Conservation (phyloP, 352 stramenopile species). For the Peronosclerospora sorghi region DNA sequence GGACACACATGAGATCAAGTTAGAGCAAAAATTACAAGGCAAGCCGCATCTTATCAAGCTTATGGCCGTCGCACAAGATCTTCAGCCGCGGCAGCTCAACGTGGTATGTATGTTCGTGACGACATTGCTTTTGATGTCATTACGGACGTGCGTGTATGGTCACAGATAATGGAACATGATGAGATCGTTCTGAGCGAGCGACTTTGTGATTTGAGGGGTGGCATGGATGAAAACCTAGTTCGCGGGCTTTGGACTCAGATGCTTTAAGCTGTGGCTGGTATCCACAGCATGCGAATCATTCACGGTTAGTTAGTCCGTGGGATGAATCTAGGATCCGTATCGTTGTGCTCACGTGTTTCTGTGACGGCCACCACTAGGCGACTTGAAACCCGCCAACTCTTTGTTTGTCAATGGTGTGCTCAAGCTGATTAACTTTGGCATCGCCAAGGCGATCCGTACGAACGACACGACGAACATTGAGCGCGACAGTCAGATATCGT, state of each 20-base stretch:
- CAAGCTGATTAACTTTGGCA: constrained; percentile 98
- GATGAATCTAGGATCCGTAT: too few species aligned
- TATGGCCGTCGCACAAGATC: constrained; percentile 90
- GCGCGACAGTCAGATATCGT: constrained; percentile 91
- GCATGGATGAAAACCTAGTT: constrained; percentile 95
- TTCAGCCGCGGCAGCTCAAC: constrained; percentile 57
- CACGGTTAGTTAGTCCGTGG: constrained; percentile 26
- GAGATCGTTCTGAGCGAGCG: constrained; percentile 95
- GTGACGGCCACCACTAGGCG: constrained; percentile 50
- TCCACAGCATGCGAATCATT: constrained; percentile 94
- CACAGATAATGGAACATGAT: constrained; percentile 92
- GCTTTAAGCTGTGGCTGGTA: constrained; percentile 93
- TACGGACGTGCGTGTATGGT: background rate
- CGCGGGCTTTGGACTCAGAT: constrained; percentile 98
- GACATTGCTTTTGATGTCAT: background rate
- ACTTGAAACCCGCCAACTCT: constrained; percentile 95
- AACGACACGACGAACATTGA: constrained; percentile 97
- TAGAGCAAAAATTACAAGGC: constrained; percentile 88
- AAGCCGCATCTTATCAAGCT: constrained; percentile 95
- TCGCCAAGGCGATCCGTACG: constrained; percentile 91
- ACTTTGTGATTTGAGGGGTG: constrained; percentile 66
- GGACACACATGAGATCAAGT: constrained; percentile 96
- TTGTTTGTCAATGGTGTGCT: constrained; percentile 92
- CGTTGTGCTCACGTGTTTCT: too few species aligned
- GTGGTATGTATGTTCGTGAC: constrained; percentile 24